Base-by-base conservation (phyloP, 192 early-diverging fungal genomes). In the Endogone sp. region DNA sequence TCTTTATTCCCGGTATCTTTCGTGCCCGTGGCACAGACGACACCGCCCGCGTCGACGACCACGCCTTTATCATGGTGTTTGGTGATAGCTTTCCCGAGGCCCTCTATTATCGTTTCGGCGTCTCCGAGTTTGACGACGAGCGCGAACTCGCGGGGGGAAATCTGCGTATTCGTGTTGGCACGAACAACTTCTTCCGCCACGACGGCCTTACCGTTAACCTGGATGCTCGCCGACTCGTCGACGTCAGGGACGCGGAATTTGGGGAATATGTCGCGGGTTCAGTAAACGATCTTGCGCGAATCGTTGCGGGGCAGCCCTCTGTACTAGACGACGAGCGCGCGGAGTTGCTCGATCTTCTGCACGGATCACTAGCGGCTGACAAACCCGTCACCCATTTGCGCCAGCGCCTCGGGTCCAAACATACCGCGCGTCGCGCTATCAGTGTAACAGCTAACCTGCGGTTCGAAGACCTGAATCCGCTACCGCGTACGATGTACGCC, bases 1-100 rank as follows among this genome's bases (percentile, higher is more conserved):
- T 78, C 24, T 29, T 83, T 57, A 82, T 83, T 64, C 63, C 71
- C 0, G 81, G 81, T 10, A 78, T 82, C 28, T 79, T 71, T 70
- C 69, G 64, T 8, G 66, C 27, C 49, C 44, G 21, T 32, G 32
- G n/a, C 63, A 24, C 29, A 59, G 60, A 66, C 20, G 29, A 55
- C 30, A 25, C 21, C 29, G 60, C 56, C 28, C 32, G 66, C 2
- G 23, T 66, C 11, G 3, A 65, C 20, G 72, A 67, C 25, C 81
- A 83, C 63, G 80, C 81, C 37, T 83, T 83, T 56, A 72, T 83
- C 44, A 70, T 83, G 26, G 58, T 71, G 4, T 62, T 75, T 44
- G 25, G 31, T 4, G 44, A 28, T 16, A 63, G 57, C 16, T 25
- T 75, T 13, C 69, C 71, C 44, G 57, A 65, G 10, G 63, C 67